phyloP scores from a whole-genome alignment of 345 rosid species.

The Lepidium africanum region DNA sequence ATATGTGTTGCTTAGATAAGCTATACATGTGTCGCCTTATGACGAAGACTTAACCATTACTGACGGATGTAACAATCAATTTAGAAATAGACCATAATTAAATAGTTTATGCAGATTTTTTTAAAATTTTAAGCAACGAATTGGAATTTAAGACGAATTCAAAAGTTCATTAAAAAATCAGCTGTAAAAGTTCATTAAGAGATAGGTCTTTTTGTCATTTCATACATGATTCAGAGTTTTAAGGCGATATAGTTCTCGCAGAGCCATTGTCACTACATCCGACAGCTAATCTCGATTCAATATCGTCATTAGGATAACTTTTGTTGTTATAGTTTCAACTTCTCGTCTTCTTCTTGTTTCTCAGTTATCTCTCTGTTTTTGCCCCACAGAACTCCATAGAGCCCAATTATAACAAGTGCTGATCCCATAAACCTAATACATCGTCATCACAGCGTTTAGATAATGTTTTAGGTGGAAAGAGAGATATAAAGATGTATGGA shows the following conservation, averaged over 20 bases:
- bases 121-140: too few species aligned
- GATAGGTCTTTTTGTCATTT: too few species aligned
- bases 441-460: neutral
- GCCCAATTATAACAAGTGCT: constrained; percentile 57
- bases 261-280: constrained; percentile 11
- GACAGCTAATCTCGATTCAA: constrained; percentile 19
- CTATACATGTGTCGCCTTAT: too few species aligned
- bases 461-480: neutral
- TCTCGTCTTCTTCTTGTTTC: constrained; percentile 1
- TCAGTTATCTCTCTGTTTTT: constrained; percentile 53
- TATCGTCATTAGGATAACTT: constrained; percentile 15
- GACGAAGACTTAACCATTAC: too few species aligned
- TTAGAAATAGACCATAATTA: too few species aligned
- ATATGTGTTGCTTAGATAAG: too few species aligned
- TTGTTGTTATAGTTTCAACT: constrained; percentile 1
- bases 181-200: too few species aligned
- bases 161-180: neutral
- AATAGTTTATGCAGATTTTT: too few species aligned
- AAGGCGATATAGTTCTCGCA: constrained; percentile 7
- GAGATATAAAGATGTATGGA: neutral
- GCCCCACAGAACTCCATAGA: constrained; percentile 84
- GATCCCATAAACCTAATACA: constrained; percentile 58
- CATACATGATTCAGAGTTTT: neutral
- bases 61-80: too few species aligned
- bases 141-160: too few species aligned